Conservation (phyloP, 345 rosid genomes). For the Acer saccharum region DNA sequence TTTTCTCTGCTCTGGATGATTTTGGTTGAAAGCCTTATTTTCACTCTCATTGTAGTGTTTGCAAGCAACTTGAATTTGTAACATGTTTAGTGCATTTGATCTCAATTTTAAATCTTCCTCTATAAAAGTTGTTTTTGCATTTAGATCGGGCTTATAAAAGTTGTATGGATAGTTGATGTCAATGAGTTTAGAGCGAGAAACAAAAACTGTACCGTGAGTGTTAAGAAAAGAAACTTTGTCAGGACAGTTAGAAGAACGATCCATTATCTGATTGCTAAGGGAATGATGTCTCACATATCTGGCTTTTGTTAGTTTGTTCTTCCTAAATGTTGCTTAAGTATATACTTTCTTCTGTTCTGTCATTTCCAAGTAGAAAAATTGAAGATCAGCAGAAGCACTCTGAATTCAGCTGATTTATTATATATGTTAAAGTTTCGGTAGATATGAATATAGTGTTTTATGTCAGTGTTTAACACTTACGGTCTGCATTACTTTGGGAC, state of each 20-base stretch:
- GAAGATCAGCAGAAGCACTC: neutral
- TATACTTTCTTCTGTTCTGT: neutral
- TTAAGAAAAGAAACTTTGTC: neutral
- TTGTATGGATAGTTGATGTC: neutral
- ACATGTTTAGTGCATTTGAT: neutral
- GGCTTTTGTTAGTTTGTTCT: neutral
- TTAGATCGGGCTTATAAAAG: neutral
- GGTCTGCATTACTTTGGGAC: conserved; percentile 24
- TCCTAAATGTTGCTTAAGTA: neutral
- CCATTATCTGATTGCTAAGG: neutral
- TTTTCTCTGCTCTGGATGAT: neutral
- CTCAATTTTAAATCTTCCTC: neutral
- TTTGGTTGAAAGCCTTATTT: neutral
- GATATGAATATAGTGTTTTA: neutral
- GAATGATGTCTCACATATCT: neutral
- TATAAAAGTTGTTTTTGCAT: neutral
- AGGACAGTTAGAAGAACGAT: neutral
- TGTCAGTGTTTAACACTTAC: conserved; percentile 1
- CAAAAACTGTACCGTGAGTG: neutral
- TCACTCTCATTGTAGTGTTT: neutral
- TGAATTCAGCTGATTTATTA: neutral
- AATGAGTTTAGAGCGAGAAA: neutral
- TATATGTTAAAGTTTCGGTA: neutral
- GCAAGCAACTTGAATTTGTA: neutral
- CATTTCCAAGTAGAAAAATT: neutral